A percentile compares a stretch with the other conserved stretches of the same genome.
Evolutionary conservation across 148 eudicot genomes (phyloP).

Genomic region (Nepenthes gracilis): DNA sequence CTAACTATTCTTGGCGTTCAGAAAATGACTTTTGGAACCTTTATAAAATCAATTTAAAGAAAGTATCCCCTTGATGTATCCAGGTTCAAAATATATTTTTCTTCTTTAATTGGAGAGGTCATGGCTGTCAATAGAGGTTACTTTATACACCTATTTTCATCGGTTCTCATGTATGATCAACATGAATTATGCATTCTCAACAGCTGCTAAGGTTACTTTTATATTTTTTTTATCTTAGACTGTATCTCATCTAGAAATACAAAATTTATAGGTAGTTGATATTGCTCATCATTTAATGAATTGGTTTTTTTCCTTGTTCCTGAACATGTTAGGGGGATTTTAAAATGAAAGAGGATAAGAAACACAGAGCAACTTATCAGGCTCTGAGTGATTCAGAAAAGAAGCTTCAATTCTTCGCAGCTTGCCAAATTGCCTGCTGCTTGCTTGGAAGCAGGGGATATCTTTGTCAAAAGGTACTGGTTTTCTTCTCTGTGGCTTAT

Average conservation of each 20-base stretch:
- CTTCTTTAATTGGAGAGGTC: too few species aligned
- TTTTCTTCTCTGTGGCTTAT: not conserved
- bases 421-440: slow-evolving; percentile 95
- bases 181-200: not conserved
- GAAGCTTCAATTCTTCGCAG: slow-evolving; percentile 81
- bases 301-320: not conserved
- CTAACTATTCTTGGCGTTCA: too few species aligned
- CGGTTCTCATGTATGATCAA: not conserved
- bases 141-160: not conserved
- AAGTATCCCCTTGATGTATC: too few species aligned
- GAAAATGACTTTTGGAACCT: too few species aligned
- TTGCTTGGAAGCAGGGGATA: slow-evolving; percentile 93
- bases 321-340: slow-evolving; percentile 55
- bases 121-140: too few species aligned
- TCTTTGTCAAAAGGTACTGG: slow-evolving; percentile 85
- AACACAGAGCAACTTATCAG: slow-evolving; percentile 77
- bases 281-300: not conserved
- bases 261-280: too few species aligned
- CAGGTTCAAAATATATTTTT: too few species aligned
- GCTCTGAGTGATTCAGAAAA: slow-evolving; percentile 48
- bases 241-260: too few species aligned
- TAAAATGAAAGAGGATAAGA: slow-evolving; percentile 70
- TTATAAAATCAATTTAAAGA: too few species aligned
- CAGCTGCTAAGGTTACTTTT: too few species aligned
- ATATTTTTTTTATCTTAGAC: too few species aligned